Evolutionary conservation across 306 rosid genomes (phyloP).

Genomic region (Vigna angularis): DNA sequence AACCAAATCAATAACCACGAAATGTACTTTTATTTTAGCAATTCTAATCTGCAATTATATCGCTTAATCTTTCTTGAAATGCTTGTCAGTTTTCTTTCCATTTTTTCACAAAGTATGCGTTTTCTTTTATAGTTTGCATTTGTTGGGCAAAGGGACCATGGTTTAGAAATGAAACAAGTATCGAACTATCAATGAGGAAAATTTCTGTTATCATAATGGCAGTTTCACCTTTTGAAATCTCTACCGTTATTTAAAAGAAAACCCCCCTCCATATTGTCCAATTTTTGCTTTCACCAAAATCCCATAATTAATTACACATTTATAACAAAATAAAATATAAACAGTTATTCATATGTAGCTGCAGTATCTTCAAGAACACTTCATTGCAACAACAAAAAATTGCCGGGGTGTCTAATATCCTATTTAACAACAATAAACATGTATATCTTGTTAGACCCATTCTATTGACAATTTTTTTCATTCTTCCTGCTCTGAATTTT

Average conservation of each 20-base stretch:
- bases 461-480: neutral
- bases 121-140: constrained; percentile 27
- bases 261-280: neutral
- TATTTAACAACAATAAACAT: neutral
- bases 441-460: neutral
- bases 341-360: neutral
- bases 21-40: constrained; percentile 15
- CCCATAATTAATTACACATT: constrained; percentile 2
- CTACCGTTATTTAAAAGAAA: neutral
- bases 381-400: neutral
- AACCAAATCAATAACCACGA: constrained; percentile 41
- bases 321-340: neutral
- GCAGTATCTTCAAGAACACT: neutral
- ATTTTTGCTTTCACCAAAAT: constrained; percentile 6
- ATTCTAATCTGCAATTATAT: constrained; percentile 25
- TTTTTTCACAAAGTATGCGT: neutral
- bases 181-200: constrained; percentile 20
- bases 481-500: constrained; percentile 26
- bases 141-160: constrained; percentile 27
- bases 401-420: neutral
- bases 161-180: neutral
- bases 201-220: constrained; percentile 3
- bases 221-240: constrained; percentile 1
- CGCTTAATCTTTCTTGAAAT: constrained; percentile 30
- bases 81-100: constrained; percentile 12